These are phyloP conservation scores for Emericellopsis terricola DNA, from an alignment of 495 filamentous ascomycete species.

Conservation along the genomic window DNA sequence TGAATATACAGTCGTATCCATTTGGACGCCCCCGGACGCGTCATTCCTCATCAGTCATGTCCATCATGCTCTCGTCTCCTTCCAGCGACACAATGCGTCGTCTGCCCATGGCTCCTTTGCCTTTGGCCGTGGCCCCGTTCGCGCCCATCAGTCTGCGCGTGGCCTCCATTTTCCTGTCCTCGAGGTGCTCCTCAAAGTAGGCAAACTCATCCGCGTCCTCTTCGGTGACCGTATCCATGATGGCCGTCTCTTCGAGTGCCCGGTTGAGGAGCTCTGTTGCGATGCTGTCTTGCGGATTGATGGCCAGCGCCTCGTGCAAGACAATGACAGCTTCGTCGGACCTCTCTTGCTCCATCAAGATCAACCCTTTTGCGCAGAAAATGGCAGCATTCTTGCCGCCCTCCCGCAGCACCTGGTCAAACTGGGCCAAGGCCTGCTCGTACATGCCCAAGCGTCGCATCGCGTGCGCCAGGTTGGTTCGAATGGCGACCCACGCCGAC, in stretches of 20 bases:
- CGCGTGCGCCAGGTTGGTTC: conserved; percentile 79
- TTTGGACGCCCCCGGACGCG: too few relatives aligned
- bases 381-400: conserved; percentile 54
- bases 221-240: conserved; percentile 12
- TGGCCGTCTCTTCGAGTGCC: conserved; percentile 49
- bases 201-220: conserved; percentile 4
- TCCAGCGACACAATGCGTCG: background rate
- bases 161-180: conserved; percentile 1
- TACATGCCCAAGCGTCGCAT: conserved; percentile 54
- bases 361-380: conserved; percentile 57
- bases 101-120: conserved; percentile 3
- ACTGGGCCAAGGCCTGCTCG: conserved; percentile 55
- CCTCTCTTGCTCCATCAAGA: conserved; percentile 48
- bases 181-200: conserved; percentile 4
- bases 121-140: conserved; percentile 1
- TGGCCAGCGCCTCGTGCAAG: conserved; percentile 57
- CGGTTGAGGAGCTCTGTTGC: conserved; percentile 59
- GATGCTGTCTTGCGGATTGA: conserved; percentile 49
- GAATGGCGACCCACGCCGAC: conserved; percentile 69
- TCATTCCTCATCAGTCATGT: conserved; percentile 7
- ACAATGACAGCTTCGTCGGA: conserved; percentile 49
- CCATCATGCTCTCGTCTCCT: conserved; percentile 3
- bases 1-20: too few relatives aligned
- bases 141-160: background rate
- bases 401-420: conserved; percentile 63